Evolutionary conservation across 345 rosid genomes (phyloP).

Genomic region (Barbarea vulgaris): DNA sequence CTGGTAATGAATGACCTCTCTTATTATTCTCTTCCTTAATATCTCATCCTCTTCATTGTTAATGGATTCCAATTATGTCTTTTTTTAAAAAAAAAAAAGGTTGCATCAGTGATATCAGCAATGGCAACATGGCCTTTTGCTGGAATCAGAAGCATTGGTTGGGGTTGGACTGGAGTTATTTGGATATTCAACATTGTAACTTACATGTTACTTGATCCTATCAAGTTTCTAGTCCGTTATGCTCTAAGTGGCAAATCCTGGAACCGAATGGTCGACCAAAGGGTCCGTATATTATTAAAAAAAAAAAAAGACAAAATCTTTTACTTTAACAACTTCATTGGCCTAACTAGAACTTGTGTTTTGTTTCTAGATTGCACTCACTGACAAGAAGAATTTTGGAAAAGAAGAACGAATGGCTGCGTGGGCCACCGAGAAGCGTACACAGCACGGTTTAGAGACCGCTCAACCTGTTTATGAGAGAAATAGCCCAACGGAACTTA

Average conservation of each 20-base stretch:
- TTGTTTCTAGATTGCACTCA: constrained; percentile 45
- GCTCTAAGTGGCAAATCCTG: constrained; percentile 80
- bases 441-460: constrained; percentile 49
- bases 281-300: constrained; percentile 55
- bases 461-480: constrained; percentile 34
- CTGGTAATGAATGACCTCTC: constrained; percentile 38
- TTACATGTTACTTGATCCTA: constrained; percentile 81
- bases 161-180: constrained; percentile 77
- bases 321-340: background rate
- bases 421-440: constrained; percentile 48
- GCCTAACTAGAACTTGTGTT: background rate
- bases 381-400: constrained; percentile 48
- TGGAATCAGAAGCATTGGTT: constrained; percentile 67
- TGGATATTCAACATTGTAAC: constrained; percentile 73
- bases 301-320: background rate
- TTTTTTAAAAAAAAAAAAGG: too few species aligned
- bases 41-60: background rate
- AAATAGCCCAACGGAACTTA: constrained; percentile 38
- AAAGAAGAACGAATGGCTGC: constrained; percentile 52
- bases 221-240: constrained; percentile 73
- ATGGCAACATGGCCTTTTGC: constrained; percentile 60
- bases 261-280: constrained; percentile 61
- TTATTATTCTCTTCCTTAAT: background rate
- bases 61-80: too few species aligned
- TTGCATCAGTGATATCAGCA: constrained; percentile 72